Conservation (phyloP, 208 protist species). For the Trypanosomatidae sp. region DNA sequence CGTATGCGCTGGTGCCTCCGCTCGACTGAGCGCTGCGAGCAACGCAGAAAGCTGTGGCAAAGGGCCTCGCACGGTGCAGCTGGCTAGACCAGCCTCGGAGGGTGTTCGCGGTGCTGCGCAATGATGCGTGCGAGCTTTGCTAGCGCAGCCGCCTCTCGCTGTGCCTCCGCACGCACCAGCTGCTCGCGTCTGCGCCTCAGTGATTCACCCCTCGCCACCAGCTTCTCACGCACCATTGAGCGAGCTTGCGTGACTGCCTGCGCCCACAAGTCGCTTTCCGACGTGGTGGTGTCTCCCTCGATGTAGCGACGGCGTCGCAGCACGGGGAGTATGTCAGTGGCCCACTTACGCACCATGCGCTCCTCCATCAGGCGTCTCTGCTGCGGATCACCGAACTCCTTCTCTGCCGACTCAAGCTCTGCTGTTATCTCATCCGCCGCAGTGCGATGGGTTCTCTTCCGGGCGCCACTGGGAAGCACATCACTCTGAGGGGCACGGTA, state of each 20-base stretch:
- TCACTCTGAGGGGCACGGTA: background rate
- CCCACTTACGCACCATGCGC: slow-evolving; percentile 46
- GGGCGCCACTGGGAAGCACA: background rate
- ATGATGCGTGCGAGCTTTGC: slow-evolving; percentile 79
- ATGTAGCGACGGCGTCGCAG: slow-evolving; percentile 58
- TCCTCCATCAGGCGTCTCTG: slow-evolving; percentile 45
- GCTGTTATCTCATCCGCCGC: slow-evolving; percentile 7
- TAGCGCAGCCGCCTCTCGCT: slow-evolving; percentile 65
- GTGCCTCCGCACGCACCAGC: slow-evolving; percentile 43
- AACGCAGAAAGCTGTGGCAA: background rate
- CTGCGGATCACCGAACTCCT: slow-evolving; percentile 24
- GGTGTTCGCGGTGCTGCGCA: slow-evolving; percentile 34
- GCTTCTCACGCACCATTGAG: slow-evolving; percentile 44
- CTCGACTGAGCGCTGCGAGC: background rate
- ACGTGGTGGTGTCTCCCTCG: slow-evolving; percentile 24
- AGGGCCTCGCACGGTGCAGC: too few species aligned
- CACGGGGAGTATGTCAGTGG: slow-evolving; percentile 55
- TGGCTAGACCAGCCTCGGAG: background rate
- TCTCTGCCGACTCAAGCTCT: slow-evolving; percentile 17
- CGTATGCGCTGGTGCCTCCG: background rate
- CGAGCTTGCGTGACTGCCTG: slow-evolving; percentile 55
- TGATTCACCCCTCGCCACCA: slow-evolving; percentile 35
- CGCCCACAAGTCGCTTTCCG: slow-evolving; percentile 47
- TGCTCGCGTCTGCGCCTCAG: slow-evolving; percentile 44
- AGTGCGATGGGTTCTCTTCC: slow-evolving; percentile 12